Conservation (phyloP, 2,329 filamentous ascomycete genomes). For the Diplocarpon rosae region DNA sequence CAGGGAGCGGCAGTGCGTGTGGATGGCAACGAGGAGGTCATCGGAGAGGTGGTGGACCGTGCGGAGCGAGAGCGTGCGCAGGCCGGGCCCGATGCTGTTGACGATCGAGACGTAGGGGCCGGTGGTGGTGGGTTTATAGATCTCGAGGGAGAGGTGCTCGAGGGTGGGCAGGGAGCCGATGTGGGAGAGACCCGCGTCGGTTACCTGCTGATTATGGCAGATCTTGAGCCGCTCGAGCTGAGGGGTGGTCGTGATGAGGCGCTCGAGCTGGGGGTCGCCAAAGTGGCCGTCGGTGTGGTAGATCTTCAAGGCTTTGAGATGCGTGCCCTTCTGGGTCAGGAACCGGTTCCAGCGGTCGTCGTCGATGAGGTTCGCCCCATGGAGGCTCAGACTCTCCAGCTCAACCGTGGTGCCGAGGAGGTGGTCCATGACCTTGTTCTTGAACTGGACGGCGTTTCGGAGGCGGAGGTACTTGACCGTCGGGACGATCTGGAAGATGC, state of each 20-base stretch:
- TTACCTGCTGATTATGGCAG: constrained; percentile 66
- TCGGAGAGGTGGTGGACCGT: constrained; percentile 58
- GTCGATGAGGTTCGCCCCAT: constrained; percentile 74
- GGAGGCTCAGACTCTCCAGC: constrained; percentile 65
- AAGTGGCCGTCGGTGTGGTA: constrained; percentile 80
- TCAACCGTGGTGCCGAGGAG: constrained; percentile 59
- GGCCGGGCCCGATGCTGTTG: constrained; percentile 45
- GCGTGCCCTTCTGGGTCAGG: constrained; percentile 52
- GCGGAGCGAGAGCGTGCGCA: constrained; percentile 71
- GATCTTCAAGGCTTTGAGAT: constrained; percentile 60
- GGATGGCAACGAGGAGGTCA: constrained; percentile 57
- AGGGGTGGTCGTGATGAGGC: constrained; percentile 54
- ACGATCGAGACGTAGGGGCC: constrained; percentile 52
- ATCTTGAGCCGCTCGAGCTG: constrained; percentile 68
- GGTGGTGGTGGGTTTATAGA: constrained; percentile 44
- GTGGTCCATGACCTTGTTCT: constrained; percentile 73
- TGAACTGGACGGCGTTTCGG: constrained; percentile 83
- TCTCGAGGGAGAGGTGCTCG: constrained; percentile 63
- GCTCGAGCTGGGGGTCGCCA: constrained; percentile 54
- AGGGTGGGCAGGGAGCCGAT: constrained; percentile 54
- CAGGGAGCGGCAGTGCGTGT: constrained; percentile 55
- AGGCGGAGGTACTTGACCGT: constrained; percentile 61
- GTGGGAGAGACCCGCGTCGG: constrained; percentile 50
- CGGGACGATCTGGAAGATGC: constrained; percentile 68
- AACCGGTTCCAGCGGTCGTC: constrained; percentile 64